A percentile compares a stretch with the other conserved stretches of the same genome.
Evolutionary conservation across 768 basidiomycete species (phyloP).

Genomic region (Tulasnella sp.): DNA sequence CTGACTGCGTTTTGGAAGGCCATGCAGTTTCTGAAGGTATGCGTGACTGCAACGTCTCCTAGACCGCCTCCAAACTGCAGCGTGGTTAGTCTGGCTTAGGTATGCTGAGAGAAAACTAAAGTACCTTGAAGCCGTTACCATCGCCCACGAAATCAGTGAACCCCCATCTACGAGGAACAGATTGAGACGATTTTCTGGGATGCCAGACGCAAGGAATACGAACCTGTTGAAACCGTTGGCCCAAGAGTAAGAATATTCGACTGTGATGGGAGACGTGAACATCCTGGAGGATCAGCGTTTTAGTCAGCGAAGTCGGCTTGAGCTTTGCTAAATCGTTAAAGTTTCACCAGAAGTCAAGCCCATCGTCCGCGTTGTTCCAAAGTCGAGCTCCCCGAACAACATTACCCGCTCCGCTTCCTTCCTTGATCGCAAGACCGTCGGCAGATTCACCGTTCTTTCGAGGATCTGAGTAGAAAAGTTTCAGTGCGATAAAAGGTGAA

Average conservation of each 20-base stretch:
- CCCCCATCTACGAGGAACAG: not conserved
- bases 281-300: not conserved
- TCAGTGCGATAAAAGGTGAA: too few species aligned
- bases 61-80: not conserved
- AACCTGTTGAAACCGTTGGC: constrained; percentile 25
- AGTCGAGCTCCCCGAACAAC: constrained; percentile 24
- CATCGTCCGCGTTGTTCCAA: constrained; percentile 22
- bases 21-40: constrained; percentile 24
- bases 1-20: constrained; percentile 17
- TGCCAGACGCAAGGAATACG: not conserved
- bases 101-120: not conserved
- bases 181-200: not conserved
- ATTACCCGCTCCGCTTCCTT: constrained; percentile 25
- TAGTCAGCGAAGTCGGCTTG: not conserved
- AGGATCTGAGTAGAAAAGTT: not conserved
- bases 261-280: constrained; percentile 22
- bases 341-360: constrained; percentile 5
- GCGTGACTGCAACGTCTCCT: not conserved
- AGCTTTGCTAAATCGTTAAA: not conserved
- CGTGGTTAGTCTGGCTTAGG: not conserved
- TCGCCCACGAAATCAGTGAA: not conserved
- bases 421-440: constrained; percentile 24
- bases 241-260: constrained; percentile 23
- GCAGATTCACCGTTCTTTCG: constrained; percentile 26
- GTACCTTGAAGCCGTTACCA: not conserved